phyloP scores from a whole-genome alignment of 257 asterid genomes.

The Rauvolfia tetraphylla region DNA sequence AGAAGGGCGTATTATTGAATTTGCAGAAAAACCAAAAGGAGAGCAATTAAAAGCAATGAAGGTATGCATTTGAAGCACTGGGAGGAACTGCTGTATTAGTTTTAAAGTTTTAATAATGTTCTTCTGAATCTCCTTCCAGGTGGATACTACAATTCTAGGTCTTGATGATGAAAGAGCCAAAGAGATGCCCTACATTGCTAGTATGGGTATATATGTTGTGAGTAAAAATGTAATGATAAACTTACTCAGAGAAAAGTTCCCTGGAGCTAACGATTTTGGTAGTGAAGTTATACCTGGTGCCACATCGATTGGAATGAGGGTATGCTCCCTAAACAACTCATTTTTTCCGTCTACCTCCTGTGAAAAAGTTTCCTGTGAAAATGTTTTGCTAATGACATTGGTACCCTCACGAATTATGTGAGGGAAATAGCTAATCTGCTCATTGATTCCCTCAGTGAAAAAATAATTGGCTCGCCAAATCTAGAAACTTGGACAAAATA shows the following conservation, averaged over 20 bases:
- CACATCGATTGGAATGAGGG: slow-evolving; percentile 79
- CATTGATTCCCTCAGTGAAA: background rate
- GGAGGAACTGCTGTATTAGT: background rate
- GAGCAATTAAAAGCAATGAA: slow-evolving; percentile 81
- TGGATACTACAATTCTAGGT: slow-evolving; percentile 89
- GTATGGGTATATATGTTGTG: slow-evolving; percentile 95
- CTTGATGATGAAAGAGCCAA: slow-evolving; percentile 90
- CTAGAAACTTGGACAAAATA: background rate
- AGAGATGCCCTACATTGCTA: slow-evolving; percentile 94
- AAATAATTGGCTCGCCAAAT: background rate
- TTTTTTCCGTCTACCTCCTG: background rate
- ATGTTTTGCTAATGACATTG: background rate
- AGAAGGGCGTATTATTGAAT: slow-evolving; percentile 90
- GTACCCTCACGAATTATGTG: background rate
- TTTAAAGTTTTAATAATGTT: background rate
- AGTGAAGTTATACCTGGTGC: slow-evolving; percentile 99
- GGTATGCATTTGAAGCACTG: slow-evolving; percentile 31
- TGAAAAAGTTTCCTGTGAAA: too few relatives aligned
- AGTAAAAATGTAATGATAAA: slow-evolving; percentile 88
- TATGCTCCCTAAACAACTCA: slow-evolving; percentile 28
- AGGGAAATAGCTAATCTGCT: background rate
- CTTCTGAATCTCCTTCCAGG: slow-evolving; percentile 34
- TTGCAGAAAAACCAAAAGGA: slow-evolving; percentile 94
- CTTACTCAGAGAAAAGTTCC: slow-evolving; percentile 71
- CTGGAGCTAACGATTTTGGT: slow-evolving; percentile 94